Percentiles rank a stretch among this genome's conserved stretches.
Conservation (phyloP, 257 asterid genomes). For the Lantana camara region DNA sequence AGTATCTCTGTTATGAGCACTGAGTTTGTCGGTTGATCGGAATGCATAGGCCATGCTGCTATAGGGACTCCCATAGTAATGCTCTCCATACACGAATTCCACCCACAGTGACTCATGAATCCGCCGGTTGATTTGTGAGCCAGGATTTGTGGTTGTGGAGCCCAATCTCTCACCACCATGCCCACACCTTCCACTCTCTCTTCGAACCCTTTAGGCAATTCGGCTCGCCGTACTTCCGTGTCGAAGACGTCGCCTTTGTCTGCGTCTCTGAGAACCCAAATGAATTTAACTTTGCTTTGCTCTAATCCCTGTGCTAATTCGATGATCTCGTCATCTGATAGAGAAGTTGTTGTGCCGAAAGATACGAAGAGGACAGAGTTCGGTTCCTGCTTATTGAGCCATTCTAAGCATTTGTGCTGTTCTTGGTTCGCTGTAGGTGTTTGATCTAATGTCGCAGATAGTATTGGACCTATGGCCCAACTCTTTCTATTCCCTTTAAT, state of each 20-base stretch:
- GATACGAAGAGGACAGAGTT: constrained; percentile 23
- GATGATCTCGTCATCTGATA: constrained; percentile 14
- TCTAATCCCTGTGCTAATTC: constrained; percentile 34
- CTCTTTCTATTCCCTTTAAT: constrained; percentile 18
- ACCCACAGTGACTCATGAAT: constrained; percentile 26
- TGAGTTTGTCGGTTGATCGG: constrained; percentile 22
- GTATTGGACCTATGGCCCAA: constrained; percentile 47
- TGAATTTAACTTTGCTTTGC: constrained; percentile 22
- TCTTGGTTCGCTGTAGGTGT: background rate
- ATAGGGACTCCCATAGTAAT: constrained; percentile 26
- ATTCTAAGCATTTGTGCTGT: constrained; percentile 27
- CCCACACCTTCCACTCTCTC: constrained; percentile 22
- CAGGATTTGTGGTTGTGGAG: constrained; percentile 21
- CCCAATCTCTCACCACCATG: constrained; percentile 27
- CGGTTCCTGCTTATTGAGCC: constrained; percentile 33
- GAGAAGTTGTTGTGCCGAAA: constrained; percentile 32
- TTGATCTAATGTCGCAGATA: constrained; percentile 24
- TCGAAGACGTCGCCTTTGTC: constrained; percentile 27
- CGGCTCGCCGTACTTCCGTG: background rate
- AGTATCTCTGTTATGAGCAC: background rate
- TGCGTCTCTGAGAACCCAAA: constrained; percentile 32
- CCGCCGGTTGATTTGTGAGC: constrained; percentile 20
- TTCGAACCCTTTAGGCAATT: constrained; percentile 19
- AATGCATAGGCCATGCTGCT: constrained; percentile 34
- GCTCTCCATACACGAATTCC: too few relatives aligned